phyloP scores from a whole-genome alignment of 768 basidiomycete genomes.

The Dioszegia aurantiaca region DNA sequence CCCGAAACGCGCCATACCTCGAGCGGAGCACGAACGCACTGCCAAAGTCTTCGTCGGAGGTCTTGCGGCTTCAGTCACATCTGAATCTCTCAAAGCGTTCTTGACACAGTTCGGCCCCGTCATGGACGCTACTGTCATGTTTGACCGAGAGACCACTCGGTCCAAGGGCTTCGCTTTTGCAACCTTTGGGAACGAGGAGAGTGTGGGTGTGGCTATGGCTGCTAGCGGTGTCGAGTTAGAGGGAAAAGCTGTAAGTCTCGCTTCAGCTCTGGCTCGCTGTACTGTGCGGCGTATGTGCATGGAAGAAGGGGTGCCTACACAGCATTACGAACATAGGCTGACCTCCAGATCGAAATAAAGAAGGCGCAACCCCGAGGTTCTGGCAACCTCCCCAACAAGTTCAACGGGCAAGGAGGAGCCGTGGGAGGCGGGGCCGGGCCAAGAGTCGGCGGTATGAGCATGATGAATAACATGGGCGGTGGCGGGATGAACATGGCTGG shows the following conservation, averaged over 20 bases:
- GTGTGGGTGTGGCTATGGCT: slow-evolving; percentile 81
- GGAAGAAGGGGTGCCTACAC: no score
- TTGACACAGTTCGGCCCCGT: slow-evolving; percentile 93
- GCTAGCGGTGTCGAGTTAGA: slow-evolving; percentile 88
- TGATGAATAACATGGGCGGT: slow-evolving; percentile 14
- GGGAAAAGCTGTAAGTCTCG: slow-evolving; percentile 86
- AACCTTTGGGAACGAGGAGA: slow-evolving; percentile 81
- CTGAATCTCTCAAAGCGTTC: slow-evolving; percentile 87
- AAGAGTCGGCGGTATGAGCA: slow-evolving; percentile 58
- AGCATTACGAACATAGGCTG: neutral
- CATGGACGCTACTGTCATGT: slow-evolving; percentile 97
- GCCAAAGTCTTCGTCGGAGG: slow-evolving; percentile 92
- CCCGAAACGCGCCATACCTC: slow-evolving; percentile 97
- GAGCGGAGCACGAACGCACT: slow-evolving; percentile 84
- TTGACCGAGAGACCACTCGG: slow-evolving; percentile 59
- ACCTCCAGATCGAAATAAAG: slow-evolving; percentile 86
- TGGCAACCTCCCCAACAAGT: slow-evolving; percentile 37
- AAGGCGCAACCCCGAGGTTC: slow-evolving; percentile 77
- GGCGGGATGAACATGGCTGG: slow-evolving; percentile 55
- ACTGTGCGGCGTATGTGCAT: no score
- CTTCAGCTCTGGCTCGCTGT: no score
- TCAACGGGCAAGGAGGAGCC: slow-evolving; percentile 24
- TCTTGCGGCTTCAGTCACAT: slow-evolving; percentile 83
- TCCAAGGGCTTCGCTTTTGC: slow-evolving; percentile 99
- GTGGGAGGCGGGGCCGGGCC: slow-evolving; percentile 59